Evolutionary conservation across 2,329 filamentous ascomycete genomes (phyloP), one percentile per base, ranked within the genome.

Genomic region (Rachicladosporium sp.): DNA sequence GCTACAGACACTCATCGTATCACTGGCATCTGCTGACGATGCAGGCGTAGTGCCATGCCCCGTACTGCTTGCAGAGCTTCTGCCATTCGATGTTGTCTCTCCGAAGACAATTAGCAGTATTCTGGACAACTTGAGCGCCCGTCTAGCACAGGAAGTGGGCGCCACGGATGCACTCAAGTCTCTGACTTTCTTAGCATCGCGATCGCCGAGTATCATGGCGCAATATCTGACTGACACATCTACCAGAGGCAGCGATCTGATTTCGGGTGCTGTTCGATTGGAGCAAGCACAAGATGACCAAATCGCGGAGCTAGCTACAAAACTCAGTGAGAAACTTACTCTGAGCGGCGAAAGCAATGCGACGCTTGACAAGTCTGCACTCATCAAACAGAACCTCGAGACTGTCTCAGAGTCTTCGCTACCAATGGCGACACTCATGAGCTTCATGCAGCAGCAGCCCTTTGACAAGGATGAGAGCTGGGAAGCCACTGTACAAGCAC

Each of bases 341-440:
- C 35, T 42, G 13, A 13, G 23, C 4, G 34, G 38, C 19, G 30
- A 32, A 8, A 37, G 34, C 4, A 33, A 33, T 6, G 41, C 42
- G 5, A 33, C 42, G 1, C 40, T 46, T 6, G 47, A 49, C n/a
- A 52, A 48, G n/a, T 63, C 70, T 40, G 64, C 69, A 34, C 65
- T 76, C 12, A 62, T 78, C 5, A 62, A 69, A 30, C 64, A 68
- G 41, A 71, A 67, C 19, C 60, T 78, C 15, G 57, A 59, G 27
- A 58, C 66, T 29, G 67, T 69, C 4, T 59, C 58, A 12, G 43
- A 54, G 45, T 57, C 61, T 23, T 59, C 58, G 15, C 47, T 63
- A 29, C 71, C 73, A 1, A 62, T 76, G n/a, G 67, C 70, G 36
- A 70, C 72, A 5, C 56, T 80, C n/a, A 58, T 74, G 10, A 65